Evolutionary conservation across 140 eudicot genomes (phyloP).

Genomic region (Stevia rebaudiana): DNA sequence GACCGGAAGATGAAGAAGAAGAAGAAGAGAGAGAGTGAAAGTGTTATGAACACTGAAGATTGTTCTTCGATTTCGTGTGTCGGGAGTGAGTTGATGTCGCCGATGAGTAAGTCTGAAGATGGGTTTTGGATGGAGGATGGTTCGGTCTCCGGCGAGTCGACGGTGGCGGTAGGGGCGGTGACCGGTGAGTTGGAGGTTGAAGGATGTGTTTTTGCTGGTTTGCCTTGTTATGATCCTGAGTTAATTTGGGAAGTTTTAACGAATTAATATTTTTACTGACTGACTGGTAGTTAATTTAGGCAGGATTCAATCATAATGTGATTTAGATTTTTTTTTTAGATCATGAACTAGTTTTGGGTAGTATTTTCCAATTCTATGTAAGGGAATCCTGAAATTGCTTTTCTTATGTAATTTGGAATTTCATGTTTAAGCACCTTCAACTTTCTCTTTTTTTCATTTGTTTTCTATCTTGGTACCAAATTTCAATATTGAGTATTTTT

Average conservation of each 20-base stretch:
- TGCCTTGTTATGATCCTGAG: slow-evolving; percentile 91
- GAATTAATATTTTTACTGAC: slow-evolving; percentile 20
- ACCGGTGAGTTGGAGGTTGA: slow-evolving; percentile 42
- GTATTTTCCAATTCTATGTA: not conserved
- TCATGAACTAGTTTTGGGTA: no score
- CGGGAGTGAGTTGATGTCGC: slow-evolving; percentile 31
- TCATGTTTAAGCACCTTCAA: not conserved
- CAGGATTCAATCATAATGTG: slow-evolving; percentile 8
- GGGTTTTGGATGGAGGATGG: slow-evolving; percentile 49
- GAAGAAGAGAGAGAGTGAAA: slow-evolving; percentile 9
- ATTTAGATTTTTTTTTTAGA: no score
- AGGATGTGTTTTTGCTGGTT: slow-evolving; percentile 58
- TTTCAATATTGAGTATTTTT: no score
- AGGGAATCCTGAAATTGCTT: not conserved
- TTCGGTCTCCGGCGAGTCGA: slow-evolving; percentile 38
- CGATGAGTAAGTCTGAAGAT: slow-evolving; percentile 57
- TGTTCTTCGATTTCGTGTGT: slow-evolving; percentile 23
- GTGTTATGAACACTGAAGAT: slow-evolving; percentile 18
- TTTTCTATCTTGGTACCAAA: no score
- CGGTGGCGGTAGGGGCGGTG: slow-evolving; percentile 4
- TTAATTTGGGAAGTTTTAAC: slow-evolving; percentile 92
- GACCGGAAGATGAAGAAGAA: slow-evolving; percentile 24
- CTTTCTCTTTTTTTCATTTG: not conserved
- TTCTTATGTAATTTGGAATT: not conserved
- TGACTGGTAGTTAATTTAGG: not conserved